Percentiles rank a stretch among this genome's conserved stretches.
phyloP scores from a whole-genome alignment of 2,329 filamentous ascomycete species.

The Colletotrichum brevisporum region DNA sequence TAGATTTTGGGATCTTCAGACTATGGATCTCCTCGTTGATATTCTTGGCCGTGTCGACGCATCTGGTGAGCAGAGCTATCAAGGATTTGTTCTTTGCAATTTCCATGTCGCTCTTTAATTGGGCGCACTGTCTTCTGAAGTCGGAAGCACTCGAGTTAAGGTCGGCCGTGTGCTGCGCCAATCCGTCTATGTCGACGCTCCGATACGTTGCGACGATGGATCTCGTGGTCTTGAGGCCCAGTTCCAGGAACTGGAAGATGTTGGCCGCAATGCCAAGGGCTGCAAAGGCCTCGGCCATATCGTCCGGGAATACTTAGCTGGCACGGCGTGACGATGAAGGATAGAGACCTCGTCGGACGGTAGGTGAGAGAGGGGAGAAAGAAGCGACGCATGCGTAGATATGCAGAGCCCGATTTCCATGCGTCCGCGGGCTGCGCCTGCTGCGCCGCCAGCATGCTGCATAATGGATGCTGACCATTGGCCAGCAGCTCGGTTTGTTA shows the following conservation, averaged over 20 bases:
- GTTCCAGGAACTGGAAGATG: constrained; percentile 34
- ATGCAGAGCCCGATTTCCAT: too few species aligned
- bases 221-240: constrained; percentile 16
- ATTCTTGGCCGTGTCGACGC: constrained; percentile 1
- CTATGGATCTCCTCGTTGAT: neutral
- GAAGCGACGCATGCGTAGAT: too few species aligned
- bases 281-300: constrained; percentile 19
- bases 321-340: too few species aligned
- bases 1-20: neutral
- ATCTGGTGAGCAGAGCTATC: neutral
- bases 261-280: constrained; percentile 59
- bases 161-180: neutral
- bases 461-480: too few species aligned
- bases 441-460: too few species aligned
- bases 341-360: too few species aligned
- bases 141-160: neutral
- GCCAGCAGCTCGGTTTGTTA: too few species aligned
- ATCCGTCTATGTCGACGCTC: neutral
- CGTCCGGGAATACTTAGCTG: too few species aligned
- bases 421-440: too few species aligned
- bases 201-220: constrained; percentile 12
- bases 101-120: too few species aligned
- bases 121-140: neutral
- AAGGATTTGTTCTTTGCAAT: neutral
- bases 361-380: too few species aligned